Evolutionary conservation across 805 yeast genomes (phyloP).

Genomic region (Wickerhamiella azymoides): DNA sequence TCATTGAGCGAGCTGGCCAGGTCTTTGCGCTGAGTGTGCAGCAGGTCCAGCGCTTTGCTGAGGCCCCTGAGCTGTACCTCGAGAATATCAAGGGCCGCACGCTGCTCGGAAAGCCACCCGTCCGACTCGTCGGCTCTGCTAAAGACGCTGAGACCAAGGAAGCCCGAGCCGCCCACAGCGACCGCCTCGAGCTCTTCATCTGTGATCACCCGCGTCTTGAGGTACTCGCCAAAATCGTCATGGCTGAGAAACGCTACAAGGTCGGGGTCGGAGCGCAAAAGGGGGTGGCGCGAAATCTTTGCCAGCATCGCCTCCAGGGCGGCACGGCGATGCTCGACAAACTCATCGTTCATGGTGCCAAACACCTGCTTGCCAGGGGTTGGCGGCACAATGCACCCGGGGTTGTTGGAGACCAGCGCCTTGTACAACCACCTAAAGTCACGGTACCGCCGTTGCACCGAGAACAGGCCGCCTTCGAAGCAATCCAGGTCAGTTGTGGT

Average conservation of each 20-base stretch:
- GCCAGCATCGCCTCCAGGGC: conserved; percentile 77
- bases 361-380: conserved; percentile 91
- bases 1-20: conserved; percentile 57
- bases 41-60: conserved; percentile 55
- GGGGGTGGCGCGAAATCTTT: conserved; percentile 46
- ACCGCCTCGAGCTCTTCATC: conserved; percentile 38
- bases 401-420: conserved; percentile 72
- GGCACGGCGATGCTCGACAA: conserved; percentile 71
- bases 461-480: conserved; percentile 28
- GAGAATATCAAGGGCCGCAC: conserved; percentile 50
- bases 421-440: conserved; percentile 93
- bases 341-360: conserved; percentile 82
- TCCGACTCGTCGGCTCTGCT: conserved; percentile 66
- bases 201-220: conserved; percentile 32
- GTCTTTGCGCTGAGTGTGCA: conserved; percentile 64
- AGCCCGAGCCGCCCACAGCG: conserved; percentile 34
- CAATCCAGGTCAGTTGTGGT: conserved; percentile 40
- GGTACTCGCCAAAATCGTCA: conserved; percentile 50
- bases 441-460: conserved; percentile 72
- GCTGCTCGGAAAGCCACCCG: conserved; percentile 58
- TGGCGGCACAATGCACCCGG: conserved; percentile 86
- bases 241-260: conserved; percentile 66
- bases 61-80: conserved; percentile 62
- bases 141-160: conserved; percentile 52
- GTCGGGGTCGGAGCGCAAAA: conserved; percentile 57